Evolutionary conservation across 1,284 basidiomycete species (phyloP).

Genomic region (Mrakiaceae sp.): DNA sequence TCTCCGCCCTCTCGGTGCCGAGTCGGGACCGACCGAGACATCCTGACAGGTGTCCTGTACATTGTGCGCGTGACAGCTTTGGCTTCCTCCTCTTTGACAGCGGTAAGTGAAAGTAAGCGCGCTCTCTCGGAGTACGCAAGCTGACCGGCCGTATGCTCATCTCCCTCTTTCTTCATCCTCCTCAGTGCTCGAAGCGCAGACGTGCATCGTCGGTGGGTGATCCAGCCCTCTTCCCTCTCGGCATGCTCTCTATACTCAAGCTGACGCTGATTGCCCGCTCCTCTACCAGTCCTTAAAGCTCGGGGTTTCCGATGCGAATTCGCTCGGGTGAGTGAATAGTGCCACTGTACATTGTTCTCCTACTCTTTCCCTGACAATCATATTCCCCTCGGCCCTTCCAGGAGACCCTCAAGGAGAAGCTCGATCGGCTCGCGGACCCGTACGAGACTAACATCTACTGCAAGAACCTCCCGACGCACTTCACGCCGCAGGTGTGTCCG

Average conservation of each 20-base stretch:
- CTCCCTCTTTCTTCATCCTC: background rate
- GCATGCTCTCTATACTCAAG: too few relatives aligned
- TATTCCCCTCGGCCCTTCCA: background rate
- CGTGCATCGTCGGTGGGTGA: constrained; percentile 1
- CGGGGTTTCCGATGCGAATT: constrained; percentile 13
- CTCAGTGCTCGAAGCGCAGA: background rate
- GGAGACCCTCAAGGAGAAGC: constrained; percentile 18
- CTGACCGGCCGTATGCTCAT: background rate
- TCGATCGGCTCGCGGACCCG: constrained; percentile 15
- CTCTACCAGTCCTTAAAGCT: background rate
- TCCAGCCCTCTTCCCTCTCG: too few relatives aligned
- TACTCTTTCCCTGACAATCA: background rate
- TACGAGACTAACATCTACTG: constrained; percentile 17
- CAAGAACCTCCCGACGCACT: constrained; percentile 14
- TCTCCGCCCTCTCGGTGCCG: too few relatives aligned
- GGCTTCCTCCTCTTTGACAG: constrained; percentile 12
- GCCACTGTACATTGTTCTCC: background rate
- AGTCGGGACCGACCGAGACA: too few relatives aligned
- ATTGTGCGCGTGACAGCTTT: background rate
- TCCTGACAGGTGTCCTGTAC: too few relatives aligned
- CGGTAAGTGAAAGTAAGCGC: background rate
- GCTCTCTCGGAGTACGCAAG: too few relatives aligned
- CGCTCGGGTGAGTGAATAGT: constrained; percentile 3
- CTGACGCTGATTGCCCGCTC: too few relatives aligned
- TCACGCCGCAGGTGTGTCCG: constrained; percentile 3